These are phyloP conservation scores for Debaryomycetaceae sp. DNA, from an alignment of 1,139 yeast genomes.

Conservation along the genomic window DNA sequence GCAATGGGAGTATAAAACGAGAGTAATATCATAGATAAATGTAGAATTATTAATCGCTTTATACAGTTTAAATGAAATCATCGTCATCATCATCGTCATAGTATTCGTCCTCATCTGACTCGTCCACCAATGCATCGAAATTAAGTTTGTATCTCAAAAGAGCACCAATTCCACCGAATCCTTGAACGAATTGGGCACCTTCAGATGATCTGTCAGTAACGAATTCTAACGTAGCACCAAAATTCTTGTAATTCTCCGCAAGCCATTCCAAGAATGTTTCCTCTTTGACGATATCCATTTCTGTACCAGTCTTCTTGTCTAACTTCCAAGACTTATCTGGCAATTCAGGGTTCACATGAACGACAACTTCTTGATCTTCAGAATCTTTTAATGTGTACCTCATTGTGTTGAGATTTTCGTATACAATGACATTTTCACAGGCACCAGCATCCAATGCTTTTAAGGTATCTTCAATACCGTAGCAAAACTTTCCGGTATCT, in stretches of 20 bases:
- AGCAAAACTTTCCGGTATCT: conserved; percentile 95
- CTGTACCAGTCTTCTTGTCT: conserved; percentile 84
- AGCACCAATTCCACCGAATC: conserved; percentile 99
- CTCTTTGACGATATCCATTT: conserved; percentile 83
- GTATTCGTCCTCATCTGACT: conserved; percentile 81
- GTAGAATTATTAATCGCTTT: conserved; percentile 1
- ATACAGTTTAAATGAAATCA: conserved; percentile 38
- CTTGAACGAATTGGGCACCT: conserved; percentile 97
- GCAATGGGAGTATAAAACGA: neutral
- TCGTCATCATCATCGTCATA: conserved; percentile 72
- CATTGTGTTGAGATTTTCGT: conserved; percentile 81
- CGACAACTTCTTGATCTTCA: conserved; percentile 76
- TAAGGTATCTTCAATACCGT: conserved; percentile 93
- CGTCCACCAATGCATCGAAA: conserved; percentile 91
- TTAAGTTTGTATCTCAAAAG: conserved; percentile 92
- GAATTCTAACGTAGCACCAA: conserved; percentile 93
- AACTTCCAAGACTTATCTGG: conserved; percentile 73
- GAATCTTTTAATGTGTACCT: conserved; percentile 83
- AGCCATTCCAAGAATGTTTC: conserved; percentile 91
- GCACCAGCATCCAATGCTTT: conserved; percentile 97
- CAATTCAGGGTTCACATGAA: conserved; percentile 67
- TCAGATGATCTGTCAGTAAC: conserved; percentile 95
- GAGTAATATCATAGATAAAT: conserved; percentile 1
- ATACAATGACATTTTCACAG: conserved; percentile 86
- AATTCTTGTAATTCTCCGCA: conserved; percentile 91